A percentile compares a stretch with the other conserved stretches of the same genome.
Conservation (phyloP, 805 yeast genomes). For the Zygotorulaspora chibaensis region DNA sequence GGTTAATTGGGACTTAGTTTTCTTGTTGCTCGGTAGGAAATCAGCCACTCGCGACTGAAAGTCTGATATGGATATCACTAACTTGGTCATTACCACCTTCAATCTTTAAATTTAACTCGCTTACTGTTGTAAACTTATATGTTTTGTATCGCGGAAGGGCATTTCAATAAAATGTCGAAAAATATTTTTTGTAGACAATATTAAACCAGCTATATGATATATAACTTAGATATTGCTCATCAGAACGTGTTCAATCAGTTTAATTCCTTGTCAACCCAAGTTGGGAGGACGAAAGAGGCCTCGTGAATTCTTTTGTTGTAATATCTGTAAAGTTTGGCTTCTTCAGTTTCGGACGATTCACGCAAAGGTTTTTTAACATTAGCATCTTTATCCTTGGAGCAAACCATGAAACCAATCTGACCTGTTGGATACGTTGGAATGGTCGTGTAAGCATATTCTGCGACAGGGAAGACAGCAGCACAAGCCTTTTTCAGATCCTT, state of each 20-base stretch:
- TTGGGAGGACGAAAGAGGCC: conserved; percentile 89
- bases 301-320: conserved; percentile 80
- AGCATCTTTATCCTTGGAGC: conserved; percentile 67
- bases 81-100: conserved; percentile 15
- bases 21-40: conserved; percentile 32
- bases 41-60: conserved; percentile 33
- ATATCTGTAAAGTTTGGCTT: conserved; percentile 64
- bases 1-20: conserved; percentile 24
- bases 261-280: conserved; percentile 67
- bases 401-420: conserved; percentile 96
- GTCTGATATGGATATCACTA: conserved; percentile 25
- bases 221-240: neutral
- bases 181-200: neutral
- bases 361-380: conserved; percentile 69
- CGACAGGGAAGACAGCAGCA: conserved; percentile 81
- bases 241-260: conserved; percentile 17
- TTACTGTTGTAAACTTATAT: neutral
- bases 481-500: conserved; percentile 79
- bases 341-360: conserved; percentile 56
- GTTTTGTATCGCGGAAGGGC: neutral
- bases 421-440: conserved; percentile 98
- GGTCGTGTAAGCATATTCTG: conserved; percentile 84
- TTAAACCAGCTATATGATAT: neutral
- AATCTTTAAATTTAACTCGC: neutral
- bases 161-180: neutral